These are phyloP conservation scores for Cylindrodendrum hubeiense DNA, from an alignment of 2,329 filamentous ascomycete species.

Conservation along the genomic window DNA sequence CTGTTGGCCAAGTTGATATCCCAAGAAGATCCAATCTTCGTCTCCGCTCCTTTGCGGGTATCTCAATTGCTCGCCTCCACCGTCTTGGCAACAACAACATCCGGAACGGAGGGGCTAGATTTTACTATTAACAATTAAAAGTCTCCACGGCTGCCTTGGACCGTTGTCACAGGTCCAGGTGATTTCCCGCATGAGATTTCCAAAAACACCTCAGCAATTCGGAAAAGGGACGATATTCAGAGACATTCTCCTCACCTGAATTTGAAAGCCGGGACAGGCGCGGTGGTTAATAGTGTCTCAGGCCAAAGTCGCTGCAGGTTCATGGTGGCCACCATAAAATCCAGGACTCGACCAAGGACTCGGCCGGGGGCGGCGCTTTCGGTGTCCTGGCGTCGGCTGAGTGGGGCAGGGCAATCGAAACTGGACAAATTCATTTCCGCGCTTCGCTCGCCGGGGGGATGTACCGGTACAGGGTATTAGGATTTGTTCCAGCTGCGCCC, in stretches of 20 bases:
- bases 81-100: background rate
- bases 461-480: background rate
- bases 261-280: background rate
- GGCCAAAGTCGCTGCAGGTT: constrained; percentile 3
- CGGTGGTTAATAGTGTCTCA: background rate
- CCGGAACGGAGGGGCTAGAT: background rate
- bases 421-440: background rate
- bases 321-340: constrained; percentile 7
- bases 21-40: too few species aligned
- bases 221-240: background rate
- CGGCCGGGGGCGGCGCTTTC: background rate
- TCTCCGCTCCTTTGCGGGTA: background rate
- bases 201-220: background rate
- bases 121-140: background rate
- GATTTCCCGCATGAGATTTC: background rate
- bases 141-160: background rate
- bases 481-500: background rate
- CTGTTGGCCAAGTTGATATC: too few species aligned
- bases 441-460: background rate
- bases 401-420: background rate
- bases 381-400: background rate
- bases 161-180: background rate
- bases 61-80: background rate
- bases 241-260: background rate
- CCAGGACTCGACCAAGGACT: background rate